A percentile compares a stretch with the other conserved stretches of the same genome.
phyloP scores from a whole-genome alignment of 108 stramenopile genomes.

The Heterococcus sp. region DNA sequence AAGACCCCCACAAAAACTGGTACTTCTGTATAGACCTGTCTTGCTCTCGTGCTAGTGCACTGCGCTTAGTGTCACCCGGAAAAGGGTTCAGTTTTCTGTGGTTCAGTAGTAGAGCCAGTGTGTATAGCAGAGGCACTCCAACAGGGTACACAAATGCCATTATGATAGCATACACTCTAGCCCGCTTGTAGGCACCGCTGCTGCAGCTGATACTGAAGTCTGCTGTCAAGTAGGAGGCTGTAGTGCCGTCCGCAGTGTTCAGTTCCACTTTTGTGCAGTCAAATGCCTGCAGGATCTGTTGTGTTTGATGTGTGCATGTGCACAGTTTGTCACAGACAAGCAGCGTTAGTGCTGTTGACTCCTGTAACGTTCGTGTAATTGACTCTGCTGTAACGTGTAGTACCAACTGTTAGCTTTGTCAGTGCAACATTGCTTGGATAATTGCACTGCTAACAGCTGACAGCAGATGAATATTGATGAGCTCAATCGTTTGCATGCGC shows the following conservation, averaged over 20 bases:
- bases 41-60: conserved; percentile 1
- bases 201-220: conserved; percentile 39
- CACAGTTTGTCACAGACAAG: too few species aligned
- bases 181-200: conserved; percentile 9
- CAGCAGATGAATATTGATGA: too few species aligned
- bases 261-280: conserved; percentile 3
- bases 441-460: too few species aligned
- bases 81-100: conserved; percentile 21
- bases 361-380: background rate
- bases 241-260: background rate
- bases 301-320: too few species aligned
- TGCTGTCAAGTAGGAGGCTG: conserved; percentile 19
- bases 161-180: background rate
- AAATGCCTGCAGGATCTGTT: conserved; percentile 33
- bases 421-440: background rate
- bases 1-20: conserved; percentile 36
- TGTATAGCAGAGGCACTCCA: conserved; percentile 20
- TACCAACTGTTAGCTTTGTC: background rate
- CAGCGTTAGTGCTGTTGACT: too few species aligned
- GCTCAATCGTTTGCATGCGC: too few species aligned
- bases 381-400: background rate
- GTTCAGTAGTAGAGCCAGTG: conserved; percentile 1
- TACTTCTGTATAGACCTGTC: conserved; percentile 19
- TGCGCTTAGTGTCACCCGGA: background rate
- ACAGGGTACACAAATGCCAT: conserved; percentile 4